Evolutionary conservation across 108 stramenopile genomes (phyloP).

Genomic region (Mediolabrus comicus): DNA sequence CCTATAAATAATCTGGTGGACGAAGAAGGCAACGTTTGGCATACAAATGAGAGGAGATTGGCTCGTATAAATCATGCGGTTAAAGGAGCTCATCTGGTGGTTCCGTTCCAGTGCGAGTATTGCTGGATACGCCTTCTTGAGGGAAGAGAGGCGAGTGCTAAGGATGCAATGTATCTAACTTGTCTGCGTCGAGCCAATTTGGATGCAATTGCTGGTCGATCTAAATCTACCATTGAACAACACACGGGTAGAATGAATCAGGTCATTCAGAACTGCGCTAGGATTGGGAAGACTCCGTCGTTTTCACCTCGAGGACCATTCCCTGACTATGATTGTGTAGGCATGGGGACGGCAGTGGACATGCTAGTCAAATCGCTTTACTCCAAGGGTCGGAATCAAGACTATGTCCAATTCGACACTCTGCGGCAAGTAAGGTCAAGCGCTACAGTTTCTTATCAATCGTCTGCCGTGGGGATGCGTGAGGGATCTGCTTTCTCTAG

Average conservation of each 20-base stretch:
- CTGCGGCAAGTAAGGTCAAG: conserved; percentile 17
- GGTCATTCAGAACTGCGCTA: background rate
- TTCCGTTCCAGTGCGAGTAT: conserved; percentile 49
- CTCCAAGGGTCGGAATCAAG: conserved; percentile 6
- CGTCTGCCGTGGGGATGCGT: conserved; percentile 5
- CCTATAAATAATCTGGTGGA: conserved; percentile 14
- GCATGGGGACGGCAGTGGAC: conserved; percentile 35
- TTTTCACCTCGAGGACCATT: conserved; percentile 14
- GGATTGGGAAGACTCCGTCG: conserved; percentile 1
- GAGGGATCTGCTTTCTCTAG: conserved; percentile 15
- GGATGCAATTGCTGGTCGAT: conserved; percentile 30
- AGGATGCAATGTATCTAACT: background rate
- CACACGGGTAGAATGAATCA: background rate
- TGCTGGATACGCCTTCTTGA: conserved; percentile 46
- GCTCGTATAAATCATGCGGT: background rate
- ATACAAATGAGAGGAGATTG: background rate
- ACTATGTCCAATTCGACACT: conserved; percentile 20
- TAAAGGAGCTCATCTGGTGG: conserved; percentile 33
- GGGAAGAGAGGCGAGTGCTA: background rate
- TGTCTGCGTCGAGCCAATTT: conserved; percentile 46
- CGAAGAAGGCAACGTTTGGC: conserved; percentile 15
- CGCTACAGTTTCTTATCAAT: background rate
- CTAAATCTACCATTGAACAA: background rate
- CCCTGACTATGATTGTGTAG: conserved; percentile 23
- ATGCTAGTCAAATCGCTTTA: conserved; percentile 19